These are phyloP conservation scores for Gracilaria domingensis DNA, from an alignment of 23 red algal genomes.

Conservation along the genomic window DNA sequence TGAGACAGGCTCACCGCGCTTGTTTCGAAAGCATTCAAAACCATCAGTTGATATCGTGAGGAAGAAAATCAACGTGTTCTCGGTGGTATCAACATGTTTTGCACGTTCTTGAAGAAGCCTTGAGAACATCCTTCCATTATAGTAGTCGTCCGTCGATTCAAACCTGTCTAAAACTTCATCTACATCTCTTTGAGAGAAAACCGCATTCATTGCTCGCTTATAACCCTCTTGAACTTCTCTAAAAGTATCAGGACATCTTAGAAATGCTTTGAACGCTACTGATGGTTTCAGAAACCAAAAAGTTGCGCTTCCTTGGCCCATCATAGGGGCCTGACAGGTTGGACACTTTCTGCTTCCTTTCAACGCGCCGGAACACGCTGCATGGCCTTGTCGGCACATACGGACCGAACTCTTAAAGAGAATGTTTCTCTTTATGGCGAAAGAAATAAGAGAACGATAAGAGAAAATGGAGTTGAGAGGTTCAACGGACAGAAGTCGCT, in stretches of 20 bases:
- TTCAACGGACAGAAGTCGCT: not conserved
- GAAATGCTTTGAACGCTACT: no score
- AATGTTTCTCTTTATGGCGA: not conserved
- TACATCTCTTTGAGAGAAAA: no score
- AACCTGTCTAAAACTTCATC: no score
- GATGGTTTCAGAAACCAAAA: no score
- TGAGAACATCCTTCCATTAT: not conserved
- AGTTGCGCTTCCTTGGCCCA: no score
- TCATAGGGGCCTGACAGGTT: not conserved
- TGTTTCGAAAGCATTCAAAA: not conserved
- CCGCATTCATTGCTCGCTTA: no score
- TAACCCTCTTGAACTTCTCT: no score
- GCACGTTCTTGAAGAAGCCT: not conserved
- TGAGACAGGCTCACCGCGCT: not conserved
- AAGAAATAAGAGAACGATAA: not conserved
- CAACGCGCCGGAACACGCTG: not conserved
- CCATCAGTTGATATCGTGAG: constrained; percentile 13
- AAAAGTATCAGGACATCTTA: no score
- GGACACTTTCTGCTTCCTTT: not conserved
- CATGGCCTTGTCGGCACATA: not conserved
- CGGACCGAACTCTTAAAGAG: not conserved
- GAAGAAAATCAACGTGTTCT: no score
- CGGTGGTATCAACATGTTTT: not conserved
- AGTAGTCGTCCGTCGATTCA: constrained; percentile 10
- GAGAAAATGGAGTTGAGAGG: not conserved